Evolutionary conservation across 2,329 filamentous ascomycete genomes (phyloP).

Genomic region (Xylariaceae sp.): DNA sequence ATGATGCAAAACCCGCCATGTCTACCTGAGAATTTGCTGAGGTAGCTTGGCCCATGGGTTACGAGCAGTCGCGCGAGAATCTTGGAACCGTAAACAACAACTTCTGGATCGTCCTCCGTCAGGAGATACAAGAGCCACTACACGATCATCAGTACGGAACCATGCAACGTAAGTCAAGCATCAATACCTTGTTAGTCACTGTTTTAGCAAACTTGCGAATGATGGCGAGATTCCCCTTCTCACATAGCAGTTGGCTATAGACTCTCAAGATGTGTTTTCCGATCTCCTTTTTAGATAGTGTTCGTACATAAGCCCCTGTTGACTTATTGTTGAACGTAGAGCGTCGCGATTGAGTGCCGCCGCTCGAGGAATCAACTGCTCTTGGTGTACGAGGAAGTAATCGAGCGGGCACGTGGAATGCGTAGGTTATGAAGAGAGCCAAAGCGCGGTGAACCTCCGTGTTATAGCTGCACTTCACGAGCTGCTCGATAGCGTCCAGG

Average conservation of each 20-base stretch:
- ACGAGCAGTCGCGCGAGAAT: constrained; percentile 80
- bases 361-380: constrained; percentile 38
- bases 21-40: constrained; percentile 75
- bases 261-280: constrained; percentile 71
- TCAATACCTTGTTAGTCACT: constrained; percentile 81
- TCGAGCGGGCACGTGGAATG: constrained; percentile 59
- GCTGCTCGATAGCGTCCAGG: constrained; percentile 68
- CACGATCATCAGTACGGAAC: constrained; percentile 32
- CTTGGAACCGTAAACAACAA: constrained; percentile 73
- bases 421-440: constrained; percentile 88
- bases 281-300: constrained; percentile 61
- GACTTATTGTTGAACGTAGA: constrained; percentile 35
- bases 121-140: constrained; percentile 90
- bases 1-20: constrained; percentile 85
- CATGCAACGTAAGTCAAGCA: constrained; percentile 20
- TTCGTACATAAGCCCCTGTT: constrained; percentile 33
- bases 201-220: constrained; percentile 88
- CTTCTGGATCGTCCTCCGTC: constrained; percentile 76
- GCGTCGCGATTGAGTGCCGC: constrained; percentile 37
- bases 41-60: constrained; percentile 75
- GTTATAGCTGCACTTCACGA: constrained; percentile 76
- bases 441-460: constrained; percentile 81
- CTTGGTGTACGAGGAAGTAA: constrained; percentile 50
- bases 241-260: constrained; percentile 73
- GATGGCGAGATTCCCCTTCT: constrained; percentile 59